Evolutionary conservation across 1,284 basidiomycete genomes (phyloP).

Genomic region (Sporisorium sorghi): DNA sequence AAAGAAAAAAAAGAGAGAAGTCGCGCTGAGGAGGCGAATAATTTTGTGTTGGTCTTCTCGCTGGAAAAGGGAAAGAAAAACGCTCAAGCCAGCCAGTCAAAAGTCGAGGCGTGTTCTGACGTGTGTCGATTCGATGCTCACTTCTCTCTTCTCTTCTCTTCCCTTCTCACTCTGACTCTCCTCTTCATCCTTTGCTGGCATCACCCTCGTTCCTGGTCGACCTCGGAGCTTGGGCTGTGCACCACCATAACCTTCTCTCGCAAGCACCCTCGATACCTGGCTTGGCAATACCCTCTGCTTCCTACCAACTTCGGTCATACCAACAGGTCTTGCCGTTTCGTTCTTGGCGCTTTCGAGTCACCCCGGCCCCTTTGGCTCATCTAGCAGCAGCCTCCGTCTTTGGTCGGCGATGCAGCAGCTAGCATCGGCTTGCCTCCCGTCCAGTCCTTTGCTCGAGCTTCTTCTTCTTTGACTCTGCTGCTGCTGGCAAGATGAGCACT

Average conservation of each 20-base stretch:
- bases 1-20: neutral
- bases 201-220: neutral
- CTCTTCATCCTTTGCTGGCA: neutral
- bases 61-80: neutral
- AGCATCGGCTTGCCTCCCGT: neutral
- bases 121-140: too few relatives aligned
- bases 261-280: neutral
- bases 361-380: neutral
- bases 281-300: conserved; percentile 1
- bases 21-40: neutral
- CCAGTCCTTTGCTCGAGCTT: neutral
- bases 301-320: neutral
- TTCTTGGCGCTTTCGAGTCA: neutral
- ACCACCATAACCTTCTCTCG: neutral
- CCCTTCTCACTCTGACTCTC: neutral
- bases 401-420: conserved; percentile 20
- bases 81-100: conserved; percentile 18
- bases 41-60: conserved; percentile 2
- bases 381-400: neutral
- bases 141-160: too few relatives aligned
- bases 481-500: conserved; percentile 25
- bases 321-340: neutral
- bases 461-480: neutral
- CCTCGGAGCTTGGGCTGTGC: too few relatives aligned
- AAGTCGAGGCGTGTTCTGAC: too few relatives aligned